Evolutionary conservation across 2,329 filamentous ascomycete genomes (phyloP).

Genomic region (Hymenoscyphus repandus): DNA sequence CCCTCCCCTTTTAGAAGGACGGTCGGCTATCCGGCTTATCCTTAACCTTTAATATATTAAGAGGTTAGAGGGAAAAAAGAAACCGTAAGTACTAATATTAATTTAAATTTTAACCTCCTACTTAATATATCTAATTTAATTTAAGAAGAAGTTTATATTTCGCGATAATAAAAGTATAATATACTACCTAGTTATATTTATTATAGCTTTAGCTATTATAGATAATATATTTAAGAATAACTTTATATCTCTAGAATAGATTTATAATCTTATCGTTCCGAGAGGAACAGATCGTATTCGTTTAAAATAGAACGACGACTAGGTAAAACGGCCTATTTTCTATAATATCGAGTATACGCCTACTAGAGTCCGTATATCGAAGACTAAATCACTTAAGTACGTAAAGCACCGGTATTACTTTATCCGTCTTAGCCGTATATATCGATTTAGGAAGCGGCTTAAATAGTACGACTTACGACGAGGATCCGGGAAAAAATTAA

Average conservation of each 20-base stretch:
- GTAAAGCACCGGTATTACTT: slow-evolving; percentile 34
- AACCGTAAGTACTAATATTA: too few relatives aligned
- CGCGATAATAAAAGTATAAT: slow-evolving; percentile 21
- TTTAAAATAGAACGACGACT: slow-evolving; percentile 22
- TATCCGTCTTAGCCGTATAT: slow-evolving; percentile 32
- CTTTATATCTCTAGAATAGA: slow-evolving; percentile 18
- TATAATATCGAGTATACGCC: slow-evolving; percentile 17
- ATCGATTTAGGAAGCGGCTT: slow-evolving; percentile 22
- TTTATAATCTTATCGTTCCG: slow-evolving; percentile 25
- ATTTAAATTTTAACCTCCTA: too few relatives aligned
- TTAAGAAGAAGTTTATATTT: slow-evolving; percentile 25
- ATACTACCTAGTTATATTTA: slow-evolving; percentile 19
- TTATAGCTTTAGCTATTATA: slow-evolving; percentile 23
- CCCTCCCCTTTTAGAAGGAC: slow-evolving; percentile 14
- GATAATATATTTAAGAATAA: slow-evolving; percentile 25
- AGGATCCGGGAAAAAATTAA: slow-evolving; percentile 25
- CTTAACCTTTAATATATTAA: slow-evolving; percentile 28
- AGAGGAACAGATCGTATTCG: slow-evolving; percentile 16
- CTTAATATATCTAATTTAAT: too few relatives aligned
- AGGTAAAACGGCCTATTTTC: slow-evolving; percentile 21
- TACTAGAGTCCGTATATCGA: slow-evolving; percentile 16
- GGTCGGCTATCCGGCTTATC: slow-evolving; percentile 18
- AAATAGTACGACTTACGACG: slow-evolving; percentile 25
- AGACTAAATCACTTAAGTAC: slow-evolving; percentile 33
- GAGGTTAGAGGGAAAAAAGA: slow-evolving; percentile 20